Evolutionary conservation across 805 yeast genomes (phyloP).

Genomic region (Metschnikowia cubensis): DNA sequence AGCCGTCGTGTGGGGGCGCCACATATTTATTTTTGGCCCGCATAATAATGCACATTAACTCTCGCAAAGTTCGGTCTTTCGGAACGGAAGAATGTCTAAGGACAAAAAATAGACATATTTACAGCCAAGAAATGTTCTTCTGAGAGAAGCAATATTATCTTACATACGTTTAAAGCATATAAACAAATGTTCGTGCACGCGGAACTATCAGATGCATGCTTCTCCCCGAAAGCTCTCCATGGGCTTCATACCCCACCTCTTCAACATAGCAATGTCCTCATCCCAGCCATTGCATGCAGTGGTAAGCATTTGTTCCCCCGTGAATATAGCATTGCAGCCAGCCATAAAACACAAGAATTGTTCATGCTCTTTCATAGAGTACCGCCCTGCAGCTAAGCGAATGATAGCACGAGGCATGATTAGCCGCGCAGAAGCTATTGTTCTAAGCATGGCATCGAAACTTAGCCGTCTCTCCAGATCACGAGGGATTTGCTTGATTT

Average conservation of each 20-base stretch:
- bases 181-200: neutral
- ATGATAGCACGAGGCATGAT: constrained; percentile 70
- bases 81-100: no score
- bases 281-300: constrained; percentile 85
- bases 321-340: constrained; percentile 77
- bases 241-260: constrained; percentile 64
- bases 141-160: no score
- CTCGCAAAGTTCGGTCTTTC: no score
- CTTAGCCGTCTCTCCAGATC: constrained; percentile 39
- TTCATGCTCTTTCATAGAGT: constrained; percentile 74
- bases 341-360: constrained; percentile 73
- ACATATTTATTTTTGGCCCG: no score
- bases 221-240: constrained; percentile 41
- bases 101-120: no score
- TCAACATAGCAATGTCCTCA: constrained; percentile 65
- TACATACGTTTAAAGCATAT: neutral
- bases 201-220: neutral
- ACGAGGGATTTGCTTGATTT: constrained; percentile 36
- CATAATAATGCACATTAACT: no score
- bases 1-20: no score
- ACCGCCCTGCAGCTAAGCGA: constrained; percentile 77
- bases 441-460: constrained; percentile 62
- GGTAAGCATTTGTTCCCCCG: constrained; percentile 77
- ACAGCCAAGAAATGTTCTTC: no score
- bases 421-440: constrained; percentile 72